Percentiles rank a stretch among this genome's conserved stretches.
Evolutionary conservation across 2,329 filamentous ascomycete genomes (phyloP).

Genomic region (Penicillium sp.): DNA sequence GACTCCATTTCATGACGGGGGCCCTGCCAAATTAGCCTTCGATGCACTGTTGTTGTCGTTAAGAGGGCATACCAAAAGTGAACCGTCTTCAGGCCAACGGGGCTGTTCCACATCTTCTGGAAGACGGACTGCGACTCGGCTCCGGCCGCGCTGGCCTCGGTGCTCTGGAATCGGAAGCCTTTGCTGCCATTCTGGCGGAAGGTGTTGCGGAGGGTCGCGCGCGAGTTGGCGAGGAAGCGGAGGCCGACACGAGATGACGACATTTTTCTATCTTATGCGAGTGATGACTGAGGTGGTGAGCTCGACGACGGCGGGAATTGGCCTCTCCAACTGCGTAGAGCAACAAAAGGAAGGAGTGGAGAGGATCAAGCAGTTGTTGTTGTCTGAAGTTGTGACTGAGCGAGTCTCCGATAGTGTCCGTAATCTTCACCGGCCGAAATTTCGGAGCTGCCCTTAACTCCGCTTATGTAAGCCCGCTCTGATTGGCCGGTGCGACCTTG

Average conservation of each 20-base stretch:
- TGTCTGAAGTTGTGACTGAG: not conserved
- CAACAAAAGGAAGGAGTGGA: constrained; percentile 9
- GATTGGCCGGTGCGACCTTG: constrained; percentile 2
- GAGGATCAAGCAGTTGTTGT: not conserved
- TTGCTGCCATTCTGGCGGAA: constrained; percentile 48
- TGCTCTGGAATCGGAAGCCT: constrained; percentile 67
- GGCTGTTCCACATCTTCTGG: constrained; percentile 78
- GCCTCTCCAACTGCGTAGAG: too few relatives aligned
- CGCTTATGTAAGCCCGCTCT: constrained; percentile 27
- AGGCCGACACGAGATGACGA: constrained; percentile 54
- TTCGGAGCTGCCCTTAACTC: constrained; percentile 12
- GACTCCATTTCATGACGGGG: constrained; percentile 93
- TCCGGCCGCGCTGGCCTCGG: constrained; percentile 49
- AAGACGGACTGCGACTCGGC: constrained; percentile 52
- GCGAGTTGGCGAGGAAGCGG: constrained; percentile 53
- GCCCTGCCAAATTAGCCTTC: constrained; percentile 58
- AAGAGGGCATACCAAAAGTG: constrained; percentile 76
- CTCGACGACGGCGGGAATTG: too few relatives aligned
- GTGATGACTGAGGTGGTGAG: not conserved
- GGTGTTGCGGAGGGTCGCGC: constrained; percentile 50
- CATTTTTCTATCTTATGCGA: constrained; percentile 8
- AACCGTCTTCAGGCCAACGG: constrained; percentile 82
- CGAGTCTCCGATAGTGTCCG: not conserved
- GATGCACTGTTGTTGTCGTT: not conserved
- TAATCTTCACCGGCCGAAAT: not conserved